A percentile compares a stretch with the other conserved stretches of the same genome.
Evolutionary conservation across 495 filamentous ascomycete species (phyloP).

Genomic region (Penicillium daleae): DNA sequence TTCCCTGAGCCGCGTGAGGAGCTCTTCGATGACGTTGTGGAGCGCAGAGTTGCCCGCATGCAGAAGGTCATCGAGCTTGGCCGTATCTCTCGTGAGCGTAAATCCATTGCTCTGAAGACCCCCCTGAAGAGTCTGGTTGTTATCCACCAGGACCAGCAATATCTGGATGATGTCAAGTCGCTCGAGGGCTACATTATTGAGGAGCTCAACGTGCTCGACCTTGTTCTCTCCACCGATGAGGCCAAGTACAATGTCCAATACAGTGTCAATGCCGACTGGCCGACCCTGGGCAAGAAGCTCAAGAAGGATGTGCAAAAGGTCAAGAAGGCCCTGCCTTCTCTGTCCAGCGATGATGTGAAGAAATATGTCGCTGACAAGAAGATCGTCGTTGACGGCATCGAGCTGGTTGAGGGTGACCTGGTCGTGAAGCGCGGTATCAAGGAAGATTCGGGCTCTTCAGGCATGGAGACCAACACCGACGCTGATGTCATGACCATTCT

Average conservation of each 20-base stretch:
- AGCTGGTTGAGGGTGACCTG: slow-evolving; percentile 78
- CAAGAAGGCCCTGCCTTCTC: slow-evolving; percentile 81
- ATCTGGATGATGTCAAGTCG: slow-evolving; percentile 83
- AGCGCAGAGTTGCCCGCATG: slow-evolving; percentile 87
- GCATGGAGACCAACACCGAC: slow-evolving; percentile 84
- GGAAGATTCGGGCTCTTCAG: slow-evolving; percentile 65
- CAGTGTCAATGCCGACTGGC: slow-evolving; percentile 87
- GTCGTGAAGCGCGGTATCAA: slow-evolving; percentile 79
- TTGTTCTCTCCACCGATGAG: slow-evolving; percentile 87
- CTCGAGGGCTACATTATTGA: slow-evolving; percentile 84
- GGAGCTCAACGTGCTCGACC: slow-evolving; percentile 85
- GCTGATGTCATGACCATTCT: slow-evolving; percentile 80
- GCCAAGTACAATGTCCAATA: slow-evolving; percentile 90
- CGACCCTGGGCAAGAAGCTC: slow-evolving; percentile 92
- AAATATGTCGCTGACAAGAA: slow-evolving; percentile 68
- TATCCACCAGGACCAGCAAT: slow-evolving; percentile 81
- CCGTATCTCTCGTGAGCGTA: slow-evolving; percentile 82
- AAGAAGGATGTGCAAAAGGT: slow-evolving; percentile 91
- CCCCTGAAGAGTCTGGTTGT: slow-evolving; percentile 89
- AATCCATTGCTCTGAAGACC: slow-evolving; percentile 82
- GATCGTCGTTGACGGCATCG: slow-evolving; percentile 83
- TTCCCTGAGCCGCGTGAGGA: slow-evolving; percentile 89
- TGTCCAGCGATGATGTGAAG: slow-evolving; percentile 80
- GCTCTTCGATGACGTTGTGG: slow-evolving; percentile 84
- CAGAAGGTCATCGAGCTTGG: slow-evolving; percentile 92